These are phyloP conservation scores for Waltiozyma sp. DNA, from an alignment of 1,139 yeast genomes.

Conservation along the genomic window DNA sequence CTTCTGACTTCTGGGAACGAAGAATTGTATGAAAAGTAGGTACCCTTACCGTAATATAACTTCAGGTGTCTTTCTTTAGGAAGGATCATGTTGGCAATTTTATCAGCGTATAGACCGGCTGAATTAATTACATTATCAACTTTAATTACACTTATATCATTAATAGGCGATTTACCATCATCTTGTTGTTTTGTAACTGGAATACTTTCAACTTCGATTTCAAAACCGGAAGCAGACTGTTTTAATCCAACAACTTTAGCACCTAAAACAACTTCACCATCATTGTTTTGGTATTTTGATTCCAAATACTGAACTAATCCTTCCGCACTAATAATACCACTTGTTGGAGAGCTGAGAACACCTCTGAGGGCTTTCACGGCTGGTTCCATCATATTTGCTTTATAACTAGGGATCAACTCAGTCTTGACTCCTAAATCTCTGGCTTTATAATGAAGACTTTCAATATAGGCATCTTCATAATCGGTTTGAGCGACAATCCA, in stretches of 20 bases:
- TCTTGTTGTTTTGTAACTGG: constrained; percentile 3
- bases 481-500: constrained; percentile 82
- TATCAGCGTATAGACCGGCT: constrained; percentile 71
- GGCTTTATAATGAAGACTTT: constrained; percentile 39
- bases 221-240: constrained; percentile 20
- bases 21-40: constrained; percentile 37
- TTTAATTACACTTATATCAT: constrained; percentile 33
- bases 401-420: constrained; percentile 34
- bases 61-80: constrained; percentile 50
- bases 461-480: constrained; percentile 46
- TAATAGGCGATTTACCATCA: constrained; percentile 1
- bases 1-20: constrained; percentile 28
- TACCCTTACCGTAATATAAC: constrained; percentile 74
- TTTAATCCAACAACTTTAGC: constrained; percentile 42
- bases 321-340: constrained; percentile 81
- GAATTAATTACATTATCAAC: constrained; percentile 57
- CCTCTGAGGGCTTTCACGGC: constrained; percentile 52
- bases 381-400: constrained; percentile 47
- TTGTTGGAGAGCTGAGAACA: constrained; percentile 64
- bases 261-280: constrained; percentile 51
- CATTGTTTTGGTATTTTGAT: constrained; percentile 38
- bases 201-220: constrained; percentile 21
- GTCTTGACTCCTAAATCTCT: constrained; percentile 49
- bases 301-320: constrained; percentile 52
- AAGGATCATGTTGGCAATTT: constrained; percentile 53